Base-by-base conservation (phyloP, 805 yeast species). In the Ogataea kodamae region DNA sequence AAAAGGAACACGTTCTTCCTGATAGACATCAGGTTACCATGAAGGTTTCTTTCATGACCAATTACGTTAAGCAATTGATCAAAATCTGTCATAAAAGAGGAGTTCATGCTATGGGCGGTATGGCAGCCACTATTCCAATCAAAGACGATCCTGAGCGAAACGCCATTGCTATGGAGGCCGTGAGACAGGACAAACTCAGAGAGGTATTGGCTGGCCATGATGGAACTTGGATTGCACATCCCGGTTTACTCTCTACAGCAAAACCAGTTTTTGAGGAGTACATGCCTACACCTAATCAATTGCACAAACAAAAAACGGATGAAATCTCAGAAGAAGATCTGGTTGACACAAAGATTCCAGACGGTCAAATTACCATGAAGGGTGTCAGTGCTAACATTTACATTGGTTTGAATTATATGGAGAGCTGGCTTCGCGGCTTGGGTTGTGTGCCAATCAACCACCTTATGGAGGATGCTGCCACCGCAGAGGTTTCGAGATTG, bases 211-310 rank as follows among this genome's bases (percentile, higher is more conserved):
- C 82, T 35, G 92, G 92, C 30, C 87, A 85, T 62, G 94, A 83
- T 65, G 88, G 92, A 32, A 81, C 90, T 39, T 83, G 94, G 94
- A 83, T 83, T 55, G 90, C 90, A 10, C 92, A 83, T 53, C 94
- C 94, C 11, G 89, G 88, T 13, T 68, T 83, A 57, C 84, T 83
- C 16, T 72, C 80, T 11, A 74, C 82, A 44, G 88, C 86, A 25
- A 70, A 80, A 54, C 70, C 73, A 51, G 83, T 82, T 13, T 83
- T 83, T 64, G 72, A 78, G 55, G 74, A 79, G 56, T 72, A 75
- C 60, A 79, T 83, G 89, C 82, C 84, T 46, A 84, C 90, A 22
- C 85, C 89, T 45, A 83, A 83, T 66, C 92, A 83, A 63, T 70
- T 83, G 49, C 59, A 54, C 30, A 64, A 64, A 30, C 81, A 82